Percentiles rank a stretch among this genome's conserved stretches.
Evolutionary conservation across 345 rosid genomes (phyloP).

Genomic region (Euphorbia lathyris): DNA sequence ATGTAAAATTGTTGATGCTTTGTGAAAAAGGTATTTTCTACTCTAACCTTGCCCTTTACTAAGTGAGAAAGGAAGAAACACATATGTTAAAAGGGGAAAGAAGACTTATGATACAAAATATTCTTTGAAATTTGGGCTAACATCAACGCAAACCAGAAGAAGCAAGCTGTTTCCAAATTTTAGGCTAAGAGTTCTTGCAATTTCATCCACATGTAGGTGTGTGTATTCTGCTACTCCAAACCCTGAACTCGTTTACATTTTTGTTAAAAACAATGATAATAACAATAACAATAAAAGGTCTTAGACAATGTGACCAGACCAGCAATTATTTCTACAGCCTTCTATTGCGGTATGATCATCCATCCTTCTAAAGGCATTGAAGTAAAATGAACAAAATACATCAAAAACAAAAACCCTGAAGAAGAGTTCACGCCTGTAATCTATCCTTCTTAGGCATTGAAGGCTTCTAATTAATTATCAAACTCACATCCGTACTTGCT

Average conservation of each 20-base stretch:
- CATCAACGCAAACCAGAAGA: not conserved
- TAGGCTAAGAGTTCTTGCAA: not conserved
- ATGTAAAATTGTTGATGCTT: no score
- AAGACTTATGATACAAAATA: not conserved
- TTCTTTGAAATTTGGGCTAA: not conserved
- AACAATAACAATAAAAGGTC: not conserved
- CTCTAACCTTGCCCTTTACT: not conserved
- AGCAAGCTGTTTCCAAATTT: not conserved
- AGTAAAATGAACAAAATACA: not conserved
- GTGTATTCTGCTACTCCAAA: slow-evolving; percentile 6
- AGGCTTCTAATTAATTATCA: not conserved
- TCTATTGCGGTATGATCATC: not conserved
- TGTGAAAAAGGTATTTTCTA: no score
- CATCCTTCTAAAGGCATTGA: not conserved
- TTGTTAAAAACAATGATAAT: not conserved
- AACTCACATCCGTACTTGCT: not conserved
- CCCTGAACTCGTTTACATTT: not conserved
- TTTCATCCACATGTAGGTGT: not conserved
- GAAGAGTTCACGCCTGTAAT: no score
- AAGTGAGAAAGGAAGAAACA: not conserved
- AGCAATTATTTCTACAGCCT: not conserved
- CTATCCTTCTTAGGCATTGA: no score
- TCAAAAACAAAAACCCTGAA: not conserved
- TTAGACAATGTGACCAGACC: not conserved
- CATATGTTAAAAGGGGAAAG: no score